Evolutionary conservation across 768 basidiomycete species (phyloP), one percentile per base, ranked within the genome.

Genomic region (Trametes coccinea): DNA sequence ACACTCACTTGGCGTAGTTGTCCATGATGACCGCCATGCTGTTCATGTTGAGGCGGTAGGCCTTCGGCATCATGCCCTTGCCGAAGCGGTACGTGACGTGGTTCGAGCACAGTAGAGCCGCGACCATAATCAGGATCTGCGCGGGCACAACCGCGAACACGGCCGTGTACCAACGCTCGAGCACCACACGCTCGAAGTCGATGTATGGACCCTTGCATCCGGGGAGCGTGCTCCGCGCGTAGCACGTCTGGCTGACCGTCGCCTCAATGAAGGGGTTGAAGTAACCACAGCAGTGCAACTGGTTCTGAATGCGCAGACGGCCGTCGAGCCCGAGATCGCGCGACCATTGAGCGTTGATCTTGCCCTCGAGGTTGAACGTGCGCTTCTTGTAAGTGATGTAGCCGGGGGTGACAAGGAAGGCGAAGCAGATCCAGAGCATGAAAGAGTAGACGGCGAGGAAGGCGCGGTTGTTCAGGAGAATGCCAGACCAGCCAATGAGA

Each of bases 21-120:
- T 93, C 91, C 88, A 92, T 87, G 71, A 93, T 90, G 54, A 89
- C 80, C 3, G 87, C 88, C 87, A 92, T 89, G 61, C 83, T 86
- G 60, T 80, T 82, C 79, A 84, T 76, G 75, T 85, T 86, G 47
- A 93, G 78, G 39, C 90, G 79, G 73, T 93, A 93, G 13, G 87
- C 84, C 78, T 90, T 89, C 59, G 90, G 91, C 81, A 88, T 91
- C 85, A 92, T 86, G 61, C 92, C 91, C 77, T 92, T 93, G 9
- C 90, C 90, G 72, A 93, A 93, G 53, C 91, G 81, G 71, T 92
- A 92, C 22, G 90, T 93, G 71, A 93, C 85, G 66, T 93, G 91
- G 74, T 91, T 92, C 27, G 86, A 86, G 72, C 88, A 93, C 52
- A 93, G 73, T 56, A 93, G 73, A 13, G 79, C 85, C 1, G 79